Evolutionary conservation across 2,329 filamentous ascomycete genomes (phyloP).

Genomic region (Colletotrichum lentis): DNA sequence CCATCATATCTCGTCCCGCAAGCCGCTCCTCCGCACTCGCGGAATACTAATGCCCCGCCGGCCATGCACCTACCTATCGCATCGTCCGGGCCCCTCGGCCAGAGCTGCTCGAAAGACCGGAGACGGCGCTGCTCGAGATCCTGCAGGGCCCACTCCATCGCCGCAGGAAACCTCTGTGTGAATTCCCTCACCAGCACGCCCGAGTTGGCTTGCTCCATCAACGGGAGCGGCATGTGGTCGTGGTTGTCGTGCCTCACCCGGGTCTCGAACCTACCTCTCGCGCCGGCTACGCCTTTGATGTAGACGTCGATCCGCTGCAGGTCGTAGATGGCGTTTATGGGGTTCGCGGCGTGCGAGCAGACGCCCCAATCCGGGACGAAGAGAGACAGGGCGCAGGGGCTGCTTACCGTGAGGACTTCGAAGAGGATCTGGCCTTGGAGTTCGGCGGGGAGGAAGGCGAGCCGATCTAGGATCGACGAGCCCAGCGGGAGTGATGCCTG

Average conservation of each 20-base stretch:
- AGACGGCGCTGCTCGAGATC: slow-evolving; percentile 10
- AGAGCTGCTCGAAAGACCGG: slow-evolving; percentile 11
- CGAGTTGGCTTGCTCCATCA: background rate
- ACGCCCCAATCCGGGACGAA: slow-evolving; percentile 33
- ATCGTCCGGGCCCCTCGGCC: slow-evolving; percentile 5
- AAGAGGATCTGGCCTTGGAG: slow-evolving; percentile 22
- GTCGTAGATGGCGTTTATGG: slow-evolving; percentile 26
- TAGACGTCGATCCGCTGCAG: slow-evolving; percentile 33
- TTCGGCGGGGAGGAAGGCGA: slow-evolving; percentile 27
- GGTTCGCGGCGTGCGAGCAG: slow-evolving; percentile 20
- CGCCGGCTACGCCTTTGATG: background rate
- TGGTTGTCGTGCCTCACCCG: background rate
- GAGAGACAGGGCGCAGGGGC: slow-evolving; percentile 25
- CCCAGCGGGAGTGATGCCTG: no score
- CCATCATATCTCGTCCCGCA: background rate
- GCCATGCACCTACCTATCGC: slow-evolving; percentile 29
- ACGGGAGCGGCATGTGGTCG: slow-evolving; percentile 8
- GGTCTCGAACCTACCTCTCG: slow-evolving; percentile 7
- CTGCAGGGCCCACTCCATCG: slow-evolving; percentile 14
- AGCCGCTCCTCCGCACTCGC: background rate
- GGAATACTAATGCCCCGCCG: slow-evolving; percentile 17
- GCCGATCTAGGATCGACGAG: slow-evolving; percentile 9
- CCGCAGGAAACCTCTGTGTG: background rate
- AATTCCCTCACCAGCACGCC: slow-evolving; percentile 1
- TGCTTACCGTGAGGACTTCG: slow-evolving; percentile 16